A percentile compares a stretch with the other conserved stretches of the same genome.
These are phyloP conservation scores for Amaranthus palmeri DNA, from an alignment of 148 eudicot genomes.

Conservation along the genomic window DNA sequence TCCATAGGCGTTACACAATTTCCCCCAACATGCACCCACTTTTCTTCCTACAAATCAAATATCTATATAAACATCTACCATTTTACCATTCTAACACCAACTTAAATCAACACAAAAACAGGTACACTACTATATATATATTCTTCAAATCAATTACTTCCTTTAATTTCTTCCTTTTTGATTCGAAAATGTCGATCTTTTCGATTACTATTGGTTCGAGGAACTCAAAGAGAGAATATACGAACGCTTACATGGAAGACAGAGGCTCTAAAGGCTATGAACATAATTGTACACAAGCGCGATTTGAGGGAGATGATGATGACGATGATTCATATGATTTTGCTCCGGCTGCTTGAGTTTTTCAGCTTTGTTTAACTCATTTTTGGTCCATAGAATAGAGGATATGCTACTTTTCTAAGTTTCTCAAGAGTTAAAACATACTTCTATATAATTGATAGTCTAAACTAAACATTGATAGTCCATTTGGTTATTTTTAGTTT, in stretches of 20 bases:
- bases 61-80: constrained; percentile 15
- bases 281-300: background rate
- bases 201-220: background rate
- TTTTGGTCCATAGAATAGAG: background rate
- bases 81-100: background rate
- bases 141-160: background rate
- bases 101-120: background rate
- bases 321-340: constrained; percentile 29
- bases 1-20: constrained; percentile 1
- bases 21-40: background rate
- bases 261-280: background rate
- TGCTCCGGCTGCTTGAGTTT: constrained; percentile 30
- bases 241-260: background rate
- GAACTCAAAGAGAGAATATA: background rate
- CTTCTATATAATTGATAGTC: too few species aligned
- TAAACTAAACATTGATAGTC: background rate
- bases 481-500: too few species aligned
- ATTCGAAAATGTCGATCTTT: background rate
- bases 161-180: background rate
- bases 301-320: constrained; percentile 25
- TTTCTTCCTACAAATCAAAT: background rate
- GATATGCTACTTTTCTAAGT: too few species aligned
- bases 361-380: background rate
- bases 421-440: too few species aligned
- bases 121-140: background rate